These are phyloP conservation scores for Elsinoe fawcettii DNA, from an alignment of 2,329 filamentous ascomycete genomes.

Conservation along the genomic window DNA sequence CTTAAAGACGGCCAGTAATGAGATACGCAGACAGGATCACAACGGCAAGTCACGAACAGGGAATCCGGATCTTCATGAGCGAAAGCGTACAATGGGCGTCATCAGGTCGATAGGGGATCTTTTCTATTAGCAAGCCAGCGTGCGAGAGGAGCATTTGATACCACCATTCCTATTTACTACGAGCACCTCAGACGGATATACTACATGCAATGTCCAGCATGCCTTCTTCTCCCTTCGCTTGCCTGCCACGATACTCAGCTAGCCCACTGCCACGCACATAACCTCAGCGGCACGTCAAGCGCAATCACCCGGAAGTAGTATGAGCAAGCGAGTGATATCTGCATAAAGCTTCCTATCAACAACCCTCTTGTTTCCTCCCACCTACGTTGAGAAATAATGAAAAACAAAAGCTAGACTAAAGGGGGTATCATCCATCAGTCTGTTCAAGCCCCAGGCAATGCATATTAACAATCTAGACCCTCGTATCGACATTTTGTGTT, in stretches of 20 bases:
- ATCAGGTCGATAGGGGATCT: neutral
- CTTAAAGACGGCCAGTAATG: neutral
- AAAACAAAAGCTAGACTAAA: neutral
- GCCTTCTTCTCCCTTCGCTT: neutral
- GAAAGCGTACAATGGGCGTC: neutral
- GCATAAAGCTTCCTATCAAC: neutral
- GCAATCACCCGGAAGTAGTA: neutral
- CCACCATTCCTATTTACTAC: neutral
- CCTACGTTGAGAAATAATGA: neutral
- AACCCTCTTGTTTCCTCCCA: neutral
- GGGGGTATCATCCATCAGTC: conserved; percentile 14
- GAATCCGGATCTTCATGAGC: too few species aligned
- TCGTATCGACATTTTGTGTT: neutral
- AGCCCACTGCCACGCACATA: neutral
- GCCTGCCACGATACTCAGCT: too few species aligned
- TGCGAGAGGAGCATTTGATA: neutral
- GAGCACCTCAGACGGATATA: too few species aligned
- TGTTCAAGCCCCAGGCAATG: conserved; percentile 12
- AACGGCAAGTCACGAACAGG: too few species aligned
- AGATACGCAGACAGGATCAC: neutral
- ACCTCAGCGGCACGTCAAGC: too few species aligned
- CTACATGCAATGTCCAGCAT: neutral
- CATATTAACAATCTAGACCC: neutral
- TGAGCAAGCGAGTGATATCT: neutral
- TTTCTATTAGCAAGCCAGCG: neutral